These are phyloP conservation scores for Oidiodendron maius DNA, from an alignment of 495 filamentous ascomycete genomes.

Conservation along the genomic window DNA sequence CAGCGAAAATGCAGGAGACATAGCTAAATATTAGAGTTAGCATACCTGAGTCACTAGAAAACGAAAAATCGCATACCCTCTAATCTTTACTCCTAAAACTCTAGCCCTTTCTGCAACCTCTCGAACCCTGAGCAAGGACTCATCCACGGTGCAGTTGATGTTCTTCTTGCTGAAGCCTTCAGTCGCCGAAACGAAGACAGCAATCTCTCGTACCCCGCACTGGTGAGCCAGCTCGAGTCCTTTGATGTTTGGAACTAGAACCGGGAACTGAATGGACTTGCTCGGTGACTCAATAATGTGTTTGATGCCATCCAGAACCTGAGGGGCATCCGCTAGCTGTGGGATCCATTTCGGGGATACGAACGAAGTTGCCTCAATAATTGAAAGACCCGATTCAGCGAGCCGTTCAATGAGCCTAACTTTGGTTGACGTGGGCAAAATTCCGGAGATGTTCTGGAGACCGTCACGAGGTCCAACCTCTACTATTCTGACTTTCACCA, in stretches of 20 bases:
- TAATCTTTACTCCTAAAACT: constrained; percentile 21
- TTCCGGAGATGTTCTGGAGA: constrained; percentile 34
- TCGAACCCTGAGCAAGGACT: constrained; percentile 26
- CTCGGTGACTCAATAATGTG: not conserved
- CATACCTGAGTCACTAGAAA: not conserved
- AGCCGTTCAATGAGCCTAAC: constrained; percentile 34
- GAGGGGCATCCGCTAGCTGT: constrained; percentile 35
- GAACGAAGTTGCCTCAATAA: constrained; percentile 39
- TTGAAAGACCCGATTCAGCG: constrained; percentile 23
- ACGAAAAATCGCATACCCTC: constrained; percentile 29
- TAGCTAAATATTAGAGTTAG: constrained; percentile 24
- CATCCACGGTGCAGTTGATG: constrained; percentile 35
- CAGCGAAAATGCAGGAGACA: constrained; percentile 38
- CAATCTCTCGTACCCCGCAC: constrained; percentile 30
- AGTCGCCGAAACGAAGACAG: constrained; percentile 37
- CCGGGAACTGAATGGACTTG: constrained; percentile 21
- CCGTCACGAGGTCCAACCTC: constrained; percentile 45
- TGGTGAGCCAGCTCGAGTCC: constrained; percentile 31
- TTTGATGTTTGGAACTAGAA: constrained; percentile 37
- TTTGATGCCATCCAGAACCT: constrained; percentile 22
- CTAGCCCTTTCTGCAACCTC: constrained; percentile 23
- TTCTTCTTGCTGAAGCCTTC: constrained; percentile 39
- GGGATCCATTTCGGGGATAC: constrained; percentile 37
- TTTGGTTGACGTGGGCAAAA: constrained; percentile 33
- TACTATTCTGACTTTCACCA: constrained; percentile 31